Percentiles rank a stretch among this genome's conserved stretches.
These are phyloP conservation scores for Cryptococcus sp. DNA, from an alignment of 1,284 basidiomycete genomes.

Conservation along the genomic window DNA sequence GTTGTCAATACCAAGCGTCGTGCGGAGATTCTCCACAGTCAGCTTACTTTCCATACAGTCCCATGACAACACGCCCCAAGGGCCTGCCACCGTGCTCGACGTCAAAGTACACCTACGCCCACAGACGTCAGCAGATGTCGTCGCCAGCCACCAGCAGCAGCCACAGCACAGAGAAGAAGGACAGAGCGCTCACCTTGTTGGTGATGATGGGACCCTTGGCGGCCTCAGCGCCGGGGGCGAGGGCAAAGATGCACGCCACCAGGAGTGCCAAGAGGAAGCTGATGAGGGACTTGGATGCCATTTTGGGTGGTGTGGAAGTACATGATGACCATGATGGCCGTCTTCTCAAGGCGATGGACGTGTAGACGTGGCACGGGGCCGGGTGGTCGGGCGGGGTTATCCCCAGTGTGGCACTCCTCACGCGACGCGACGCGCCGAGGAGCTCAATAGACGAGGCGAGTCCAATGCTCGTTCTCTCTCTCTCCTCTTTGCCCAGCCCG, in stretches of 20 bases:
- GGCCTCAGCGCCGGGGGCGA: conserved; percentile 36
- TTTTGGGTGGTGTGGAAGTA: conserved; percentile 17
- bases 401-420: background rate
- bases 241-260: conserved; percentile 57
- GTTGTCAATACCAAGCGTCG: background rate
- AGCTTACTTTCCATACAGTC: conserved; percentile 70
- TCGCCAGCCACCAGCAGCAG: background rate
- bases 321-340: background rate
- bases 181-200: conserved; percentile 57
- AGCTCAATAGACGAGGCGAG: background rate
- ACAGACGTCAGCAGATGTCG: background rate
- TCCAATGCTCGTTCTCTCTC: background rate
- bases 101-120: conserved; percentile 73
- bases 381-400: background rate
- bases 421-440: conserved; percentile 12
- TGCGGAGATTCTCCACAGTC: too few relatives aligned
- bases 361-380: conserved; percentile 2
- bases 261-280: conserved; percentile 65
- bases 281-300: conserved; percentile 60
- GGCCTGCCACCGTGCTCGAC: conserved; percentile 81
- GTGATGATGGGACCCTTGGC: conserved; percentile 69
- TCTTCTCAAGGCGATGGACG: background rate
- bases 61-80: conserved; percentile 76
- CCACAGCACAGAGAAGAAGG: background rate
- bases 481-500: background rate